phyloP scores from a whole-genome alignment of 805 yeast genomes.

The Barnettozyma wickerhamii region DNA sequence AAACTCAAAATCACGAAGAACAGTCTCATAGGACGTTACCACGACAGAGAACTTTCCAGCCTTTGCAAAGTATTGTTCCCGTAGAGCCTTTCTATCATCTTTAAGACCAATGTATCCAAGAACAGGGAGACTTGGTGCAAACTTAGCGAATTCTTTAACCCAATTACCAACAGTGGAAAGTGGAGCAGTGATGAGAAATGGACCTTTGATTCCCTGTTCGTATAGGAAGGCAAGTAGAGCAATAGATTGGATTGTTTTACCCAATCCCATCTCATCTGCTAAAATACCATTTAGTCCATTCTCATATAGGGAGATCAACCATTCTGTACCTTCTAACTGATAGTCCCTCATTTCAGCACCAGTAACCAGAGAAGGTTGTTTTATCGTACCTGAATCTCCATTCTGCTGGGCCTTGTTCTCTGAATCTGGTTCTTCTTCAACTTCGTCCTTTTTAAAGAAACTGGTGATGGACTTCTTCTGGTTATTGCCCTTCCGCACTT shows the following conservation, averaged over 20 bases:
- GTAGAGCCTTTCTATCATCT: constrained; percentile 44
- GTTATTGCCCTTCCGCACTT: constrained; percentile 23
- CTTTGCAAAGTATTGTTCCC: constrained; percentile 24
- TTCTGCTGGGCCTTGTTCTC: constrained; percentile 23
- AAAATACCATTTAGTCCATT: constrained; percentile 93
- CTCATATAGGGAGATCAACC: constrained; percentile 85
- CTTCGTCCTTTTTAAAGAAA: constrained; percentile 19
- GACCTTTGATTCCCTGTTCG: constrained; percentile 76
- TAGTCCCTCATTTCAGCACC: constrained; percentile 72
- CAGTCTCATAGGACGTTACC: constrained; percentile 78
- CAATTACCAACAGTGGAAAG: constrained; percentile 84
- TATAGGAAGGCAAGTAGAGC: constrained; percentile 69
- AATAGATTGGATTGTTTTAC: constrained; percentile 88
- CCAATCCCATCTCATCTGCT: constrained; percentile 98
- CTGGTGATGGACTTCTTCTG: constrained; percentile 18
- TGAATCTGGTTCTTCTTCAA: constrained; percentile 21
- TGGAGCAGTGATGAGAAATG: constrained; percentile 77
- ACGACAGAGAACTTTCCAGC: constrained; percentile 45
- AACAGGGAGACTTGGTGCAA: constrained; percentile 67
- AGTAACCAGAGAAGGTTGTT: constrained; percentile 52
- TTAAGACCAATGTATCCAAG: constrained; percentile 64
- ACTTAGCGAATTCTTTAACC: constrained; percentile 64
- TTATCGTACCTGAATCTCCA: constrained; percentile 15
- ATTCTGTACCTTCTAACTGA: constrained; percentile 85
- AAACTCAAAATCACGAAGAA: constrained; percentile 60